phyloP scores from a whole-genome alignment of 78 protist species.

The Diacronema lutheri region DNA sequence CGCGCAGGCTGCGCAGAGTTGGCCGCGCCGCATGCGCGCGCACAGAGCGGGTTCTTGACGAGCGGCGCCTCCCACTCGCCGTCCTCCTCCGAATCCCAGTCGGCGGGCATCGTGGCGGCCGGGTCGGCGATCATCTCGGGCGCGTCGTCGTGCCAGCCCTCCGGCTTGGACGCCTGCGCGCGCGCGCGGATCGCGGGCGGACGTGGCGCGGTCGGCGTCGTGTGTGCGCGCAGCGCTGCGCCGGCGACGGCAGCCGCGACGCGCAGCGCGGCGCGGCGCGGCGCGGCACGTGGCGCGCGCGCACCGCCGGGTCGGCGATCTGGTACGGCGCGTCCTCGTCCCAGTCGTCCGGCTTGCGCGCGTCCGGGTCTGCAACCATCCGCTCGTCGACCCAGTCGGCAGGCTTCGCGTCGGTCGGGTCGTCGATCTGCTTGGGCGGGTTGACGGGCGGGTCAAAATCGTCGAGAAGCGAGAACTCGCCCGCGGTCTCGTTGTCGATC shows the following conservation, averaged over 20 bases:
- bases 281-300: too few relatives aligned
- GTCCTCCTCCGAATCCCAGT: slow-evolving; percentile 66
- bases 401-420: slow-evolving; percentile 31
- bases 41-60: slow-evolving; percentile 34
- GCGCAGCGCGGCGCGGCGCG: too few relatives aligned
- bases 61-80: slow-evolving; percentile 54
- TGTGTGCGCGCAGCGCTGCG: too few relatives aligned
- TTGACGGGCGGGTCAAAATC: slow-evolving; percentile 13
- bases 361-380: slow-evolving; percentile 11
- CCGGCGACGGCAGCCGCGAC: too few relatives aligned
- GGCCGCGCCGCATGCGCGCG: too few relatives aligned
- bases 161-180: background rate
- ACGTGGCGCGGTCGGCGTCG: too few relatives aligned
- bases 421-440: slow-evolving; percentile 25
- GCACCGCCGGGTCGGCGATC: background rate
- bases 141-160: background rate
- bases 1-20: too few relatives aligned
- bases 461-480: too few relatives aligned
- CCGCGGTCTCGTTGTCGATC: background rate
- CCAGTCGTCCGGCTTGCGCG: slow-evolving; percentile 44
- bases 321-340: slow-evolving; percentile 16
- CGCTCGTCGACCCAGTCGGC: slow-evolving; percentile 46
- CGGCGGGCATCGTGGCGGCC: slow-evolving; percentile 37
- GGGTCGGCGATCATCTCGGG: slow-evolving; percentile 41
- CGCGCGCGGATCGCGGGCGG: too few relatives aligned